Conservation (phyloP, 192 early-diverging fungal genomes). For the Backusella australiensis region DNA sequence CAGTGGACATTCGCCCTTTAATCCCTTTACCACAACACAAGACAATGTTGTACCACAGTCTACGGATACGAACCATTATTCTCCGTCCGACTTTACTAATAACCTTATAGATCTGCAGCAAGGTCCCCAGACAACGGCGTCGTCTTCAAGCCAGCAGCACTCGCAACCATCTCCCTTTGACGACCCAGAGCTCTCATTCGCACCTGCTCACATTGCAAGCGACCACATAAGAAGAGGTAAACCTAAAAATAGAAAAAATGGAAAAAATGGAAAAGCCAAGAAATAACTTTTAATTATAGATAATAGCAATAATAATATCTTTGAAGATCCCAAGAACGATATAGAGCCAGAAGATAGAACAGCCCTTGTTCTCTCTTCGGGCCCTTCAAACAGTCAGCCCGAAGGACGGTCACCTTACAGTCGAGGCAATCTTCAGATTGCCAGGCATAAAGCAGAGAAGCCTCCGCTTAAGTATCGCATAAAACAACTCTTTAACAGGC, state of each 20-base stretch:
- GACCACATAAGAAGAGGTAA: slow-evolving; percentile 7
- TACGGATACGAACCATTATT: slow-evolving; percentile 11
- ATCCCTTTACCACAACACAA: slow-evolving; percentile 9
- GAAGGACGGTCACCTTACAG: not conserved
- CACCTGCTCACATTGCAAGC: not conserved
- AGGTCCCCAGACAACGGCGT: slow-evolving; percentile 10
- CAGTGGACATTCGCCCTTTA: slow-evolving; percentile 5
- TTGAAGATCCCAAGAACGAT: slow-evolving; percentile 2
- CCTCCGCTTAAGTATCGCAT: not conserved
- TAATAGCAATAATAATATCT: not conserved
- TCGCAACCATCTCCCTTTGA: not conserved
- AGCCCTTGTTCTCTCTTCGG: not conserved
- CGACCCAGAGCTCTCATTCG: not conserved
- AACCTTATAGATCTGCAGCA: slow-evolving; percentile 15
- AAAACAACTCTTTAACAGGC: not conserved
- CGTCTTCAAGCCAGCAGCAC: not conserved
- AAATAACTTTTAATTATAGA: not conserved
- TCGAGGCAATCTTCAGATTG: slow-evolving; percentile 3
- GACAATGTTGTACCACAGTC: not conserved
- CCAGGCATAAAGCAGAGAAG: not conserved
- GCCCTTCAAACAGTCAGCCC: not conserved
- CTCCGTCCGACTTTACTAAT: slow-evolving; percentile 3
- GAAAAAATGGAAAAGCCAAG: not conserved
- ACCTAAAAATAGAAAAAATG: not conserved
- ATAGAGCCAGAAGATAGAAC: not conserved